phyloP scores from a whole-genome alignment of 1,284 basidiomycete species.

The Cutaneotrichosporon arboriforme region DNA sequence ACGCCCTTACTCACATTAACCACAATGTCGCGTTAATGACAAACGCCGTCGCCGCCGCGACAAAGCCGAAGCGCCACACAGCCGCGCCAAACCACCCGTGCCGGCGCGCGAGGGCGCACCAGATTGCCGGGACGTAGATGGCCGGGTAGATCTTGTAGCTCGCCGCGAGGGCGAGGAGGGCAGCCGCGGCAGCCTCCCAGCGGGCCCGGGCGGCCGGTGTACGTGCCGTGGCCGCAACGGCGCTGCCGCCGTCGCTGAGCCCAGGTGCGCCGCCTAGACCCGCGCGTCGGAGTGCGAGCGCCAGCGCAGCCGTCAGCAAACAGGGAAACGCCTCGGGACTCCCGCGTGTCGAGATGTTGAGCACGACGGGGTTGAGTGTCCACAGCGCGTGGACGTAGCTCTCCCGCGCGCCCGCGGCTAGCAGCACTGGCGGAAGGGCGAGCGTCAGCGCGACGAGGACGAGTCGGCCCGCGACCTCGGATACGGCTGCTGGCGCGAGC shows the following conservation, averaged over 20 bases:
- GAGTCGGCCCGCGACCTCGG: constrained; percentile 81
- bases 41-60: constrained; percentile 68
- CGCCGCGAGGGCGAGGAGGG: constrained; percentile 69
- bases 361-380: constrained; percentile 88
- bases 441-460: constrained; percentile 84
- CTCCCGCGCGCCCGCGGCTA: constrained; percentile 41
- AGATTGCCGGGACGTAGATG: constrained; percentile 75
- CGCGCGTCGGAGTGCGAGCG: constrained; percentile 64
- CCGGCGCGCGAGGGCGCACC: constrained; percentile 55
- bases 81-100: constrained; percentile 54
- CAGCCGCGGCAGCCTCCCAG: constrained; percentile 56
- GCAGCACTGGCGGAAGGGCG: constrained; percentile 70
- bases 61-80: constrained; percentile 62
- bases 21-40: constrained; percentile 64
- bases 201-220: background rate
- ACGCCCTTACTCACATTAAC: constrained; percentile 70
- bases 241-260: background rate
- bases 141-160: constrained; percentile 96
- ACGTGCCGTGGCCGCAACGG: too few species aligned
- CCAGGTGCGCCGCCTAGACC: constrained; percentile 1
- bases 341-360: constrained; percentile 92
- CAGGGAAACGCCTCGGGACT: constrained; percentile 87
- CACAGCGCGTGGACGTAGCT: constrained; percentile 54
- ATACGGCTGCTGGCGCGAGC: constrained; percentile 72
- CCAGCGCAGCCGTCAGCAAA: constrained; percentile 52